These are phyloP conservation scores for Pterocarpus santalinus DNA, from an alignment of 306 rosid genomes.

Conservation along the genomic window DNA sequence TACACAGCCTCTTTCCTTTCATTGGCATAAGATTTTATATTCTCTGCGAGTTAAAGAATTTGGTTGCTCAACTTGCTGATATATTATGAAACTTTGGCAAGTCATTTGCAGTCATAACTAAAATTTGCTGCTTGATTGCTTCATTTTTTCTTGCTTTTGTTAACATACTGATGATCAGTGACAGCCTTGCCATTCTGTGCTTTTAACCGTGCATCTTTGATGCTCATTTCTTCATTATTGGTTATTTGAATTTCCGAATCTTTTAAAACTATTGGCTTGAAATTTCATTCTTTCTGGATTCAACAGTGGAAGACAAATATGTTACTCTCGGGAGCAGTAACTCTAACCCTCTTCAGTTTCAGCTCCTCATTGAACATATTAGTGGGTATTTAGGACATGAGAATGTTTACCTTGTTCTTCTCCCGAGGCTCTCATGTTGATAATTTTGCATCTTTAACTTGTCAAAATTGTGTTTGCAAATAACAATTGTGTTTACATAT, in stretches of 20 bases:
- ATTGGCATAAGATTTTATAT: constrained; percentile 4
- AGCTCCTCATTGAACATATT: constrained; percentile 94
- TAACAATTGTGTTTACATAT: no score
- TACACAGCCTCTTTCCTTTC: not conserved
- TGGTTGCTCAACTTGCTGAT: constrained; percentile 38
- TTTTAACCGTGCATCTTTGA: constrained; percentile 24
- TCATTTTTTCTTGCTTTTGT: constrained; percentile 25
- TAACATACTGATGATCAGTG: constrained; percentile 26
- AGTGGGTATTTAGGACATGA: constrained; percentile 98
- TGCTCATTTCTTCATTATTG: constrained; percentile 29
- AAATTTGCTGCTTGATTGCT: constrained; percentile 43
- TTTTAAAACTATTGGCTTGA: not conserved
- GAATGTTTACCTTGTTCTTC: constrained; percentile 61
- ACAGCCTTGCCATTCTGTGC: constrained; percentile 26
- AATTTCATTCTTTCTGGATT: constrained; percentile 36
- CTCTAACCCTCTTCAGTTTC: constrained; percentile 89
- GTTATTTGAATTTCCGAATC: not conserved
- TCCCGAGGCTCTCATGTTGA: constrained; percentile 40
- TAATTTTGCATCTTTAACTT: constrained; percentile 46
- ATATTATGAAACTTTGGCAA: constrained; percentile 32
- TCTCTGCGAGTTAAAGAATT: not conserved
- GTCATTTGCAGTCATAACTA: constrained; percentile 15
- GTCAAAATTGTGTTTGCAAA: constrained; percentile 14
- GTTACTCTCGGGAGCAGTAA: constrained; percentile 80
- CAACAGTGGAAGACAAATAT: constrained; percentile 86